Percentiles rank a stretch among this genome's conserved stretches.
These are phyloP conservation scores for Amaranthus cruentus DNA, from an alignment of 148 eudicot species.

Conservation along the genomic window DNA sequence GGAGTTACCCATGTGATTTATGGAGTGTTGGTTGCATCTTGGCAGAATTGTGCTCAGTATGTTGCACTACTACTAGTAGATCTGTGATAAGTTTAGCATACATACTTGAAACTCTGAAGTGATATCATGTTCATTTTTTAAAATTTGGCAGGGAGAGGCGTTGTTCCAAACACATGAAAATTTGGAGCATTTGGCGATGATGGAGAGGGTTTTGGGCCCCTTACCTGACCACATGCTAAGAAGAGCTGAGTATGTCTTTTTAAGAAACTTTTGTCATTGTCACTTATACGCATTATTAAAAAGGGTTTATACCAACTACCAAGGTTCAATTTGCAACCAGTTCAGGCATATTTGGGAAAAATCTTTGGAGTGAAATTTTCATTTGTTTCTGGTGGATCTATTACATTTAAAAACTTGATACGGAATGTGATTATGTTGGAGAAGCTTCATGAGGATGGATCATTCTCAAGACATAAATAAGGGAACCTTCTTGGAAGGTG, in stretches of 20 bases:
- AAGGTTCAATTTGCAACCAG: too few species aligned
- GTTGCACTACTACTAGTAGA: conserved; percentile 13
- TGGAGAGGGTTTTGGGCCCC: conserved; percentile 63
- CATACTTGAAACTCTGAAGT: not conserved
- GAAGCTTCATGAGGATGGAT: not conserved
- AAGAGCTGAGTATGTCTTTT: conserved; percentile 48
- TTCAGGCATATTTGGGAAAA: too few species aligned
- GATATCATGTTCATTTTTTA: not conserved
- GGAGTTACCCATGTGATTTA: conserved; percentile 66
- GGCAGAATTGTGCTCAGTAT: conserved; percentile 62
- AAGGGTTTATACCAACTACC: too few species aligned
- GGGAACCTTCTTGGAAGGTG: too few species aligned
- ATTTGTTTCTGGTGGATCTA: not conserved
- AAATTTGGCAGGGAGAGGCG: conserved; percentile 50
- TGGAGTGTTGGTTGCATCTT: conserved; percentile 68
- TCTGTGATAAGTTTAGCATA: not conserved
- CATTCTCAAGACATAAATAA: not conserved
- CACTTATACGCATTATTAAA: not conserved
- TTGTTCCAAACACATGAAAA: conserved; percentile 65
- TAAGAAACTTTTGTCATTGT: not conserved
- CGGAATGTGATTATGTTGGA: not conserved
- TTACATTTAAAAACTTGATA: not conserved
- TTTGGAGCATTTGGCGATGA: conserved; percentile 66
- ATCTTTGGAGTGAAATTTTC: not conserved
- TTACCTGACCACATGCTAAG: conserved; percentile 52